A percentile compares a stretch with the other conserved stretches of the same genome.
phyloP scores from a whole-genome alignment of 129 eudicot species.

The Glebionis coronaria region DNA sequence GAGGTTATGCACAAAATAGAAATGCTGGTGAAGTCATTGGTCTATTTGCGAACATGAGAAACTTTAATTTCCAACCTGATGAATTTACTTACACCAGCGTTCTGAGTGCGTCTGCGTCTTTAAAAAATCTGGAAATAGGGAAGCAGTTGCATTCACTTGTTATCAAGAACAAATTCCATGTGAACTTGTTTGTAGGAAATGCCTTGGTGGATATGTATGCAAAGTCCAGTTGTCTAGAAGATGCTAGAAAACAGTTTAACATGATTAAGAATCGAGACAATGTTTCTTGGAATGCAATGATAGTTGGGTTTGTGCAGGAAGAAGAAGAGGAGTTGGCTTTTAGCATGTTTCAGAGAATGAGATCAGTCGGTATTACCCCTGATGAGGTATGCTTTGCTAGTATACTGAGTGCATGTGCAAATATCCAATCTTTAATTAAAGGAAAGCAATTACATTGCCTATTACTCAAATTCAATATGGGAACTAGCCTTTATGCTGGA shows the following conservation, averaged over 20 bases:
- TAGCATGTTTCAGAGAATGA: slow-evolving; percentile 60
- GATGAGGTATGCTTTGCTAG: slow-evolving; percentile 93
- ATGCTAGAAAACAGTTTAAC: slow-evolving; percentile 62
- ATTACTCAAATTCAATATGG: slow-evolving; percentile 59
- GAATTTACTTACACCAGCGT: slow-evolving; percentile 85
- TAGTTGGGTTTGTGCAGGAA: slow-evolving; percentile 81
- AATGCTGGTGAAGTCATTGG: slow-evolving; percentile 54
- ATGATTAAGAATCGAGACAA: slow-evolving; percentile 55
- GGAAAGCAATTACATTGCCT: slow-evolving; percentile 71
- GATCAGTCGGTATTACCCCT: slow-evolving; percentile 48
- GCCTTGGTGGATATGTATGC: slow-evolving; percentile 95
- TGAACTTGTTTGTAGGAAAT: slow-evolving; percentile 74
- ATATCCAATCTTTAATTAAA: slow-evolving; percentile 39
- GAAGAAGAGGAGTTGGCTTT: slow-evolving; percentile 75
- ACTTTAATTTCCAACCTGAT: slow-evolving; percentile 58
- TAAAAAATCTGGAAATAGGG: slow-evolving; percentile 55
- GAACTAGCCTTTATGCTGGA: slow-evolving; percentile 64
- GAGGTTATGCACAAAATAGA: slow-evolving; percentile 81
- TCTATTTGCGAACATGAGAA: slow-evolving; percentile 54
- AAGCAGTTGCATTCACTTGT: slow-evolving; percentile 67
- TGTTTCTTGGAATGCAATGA: slow-evolving; percentile 92
- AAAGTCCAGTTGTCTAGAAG: slow-evolving; percentile 53
- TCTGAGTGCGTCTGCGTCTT: slow-evolving; percentile 70
- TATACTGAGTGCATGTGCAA: slow-evolving; percentile 74
- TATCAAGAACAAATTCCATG: slow-evolving; percentile 53